Conservation (phyloP, 2,329 filamentous ascomycete genomes). For the Macrophomina tecta region DNA sequence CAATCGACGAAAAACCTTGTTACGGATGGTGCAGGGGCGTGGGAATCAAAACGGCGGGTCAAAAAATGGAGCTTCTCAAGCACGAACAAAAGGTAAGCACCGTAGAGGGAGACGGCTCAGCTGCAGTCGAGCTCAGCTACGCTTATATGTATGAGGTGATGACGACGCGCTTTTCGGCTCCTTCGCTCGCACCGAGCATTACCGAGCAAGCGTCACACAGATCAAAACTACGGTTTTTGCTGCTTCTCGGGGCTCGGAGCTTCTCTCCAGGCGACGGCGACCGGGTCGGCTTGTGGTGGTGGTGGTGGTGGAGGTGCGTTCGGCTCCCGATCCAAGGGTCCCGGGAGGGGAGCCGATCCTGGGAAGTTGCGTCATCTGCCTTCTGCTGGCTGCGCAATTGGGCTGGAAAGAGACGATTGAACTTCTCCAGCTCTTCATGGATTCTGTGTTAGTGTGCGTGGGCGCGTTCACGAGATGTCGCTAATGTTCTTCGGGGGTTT, state of each 20-base stretch:
- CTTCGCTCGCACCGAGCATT: constrained; percentile 3
- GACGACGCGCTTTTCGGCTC: neutral
- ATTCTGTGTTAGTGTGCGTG: no score
- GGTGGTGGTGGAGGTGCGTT: neutral
- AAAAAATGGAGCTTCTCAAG: no score
- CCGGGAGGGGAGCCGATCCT: constrained; percentile 16
- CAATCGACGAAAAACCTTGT: no score
- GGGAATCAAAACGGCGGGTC: no score
- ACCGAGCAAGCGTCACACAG: neutral
- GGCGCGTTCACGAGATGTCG: no score
- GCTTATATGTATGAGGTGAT: neutral
- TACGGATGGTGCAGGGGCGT: no score
- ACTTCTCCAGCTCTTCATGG: no score
- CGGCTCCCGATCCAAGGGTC: constrained; percentile 6
- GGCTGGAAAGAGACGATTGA: no score
- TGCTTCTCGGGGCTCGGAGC: neutral
- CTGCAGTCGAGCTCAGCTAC: neutral
- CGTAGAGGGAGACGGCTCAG: neutral
- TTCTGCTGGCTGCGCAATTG: no score
- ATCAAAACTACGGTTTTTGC: neutral
- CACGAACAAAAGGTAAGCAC: neutral
- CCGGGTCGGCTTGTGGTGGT: neutral
- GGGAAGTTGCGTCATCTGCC: no score
- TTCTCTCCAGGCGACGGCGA: neutral
- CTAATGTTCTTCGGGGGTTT: no score